Base-by-base conservation (phyloP, 73 alveolate species). In the Symbiodinium natans region DNA sequence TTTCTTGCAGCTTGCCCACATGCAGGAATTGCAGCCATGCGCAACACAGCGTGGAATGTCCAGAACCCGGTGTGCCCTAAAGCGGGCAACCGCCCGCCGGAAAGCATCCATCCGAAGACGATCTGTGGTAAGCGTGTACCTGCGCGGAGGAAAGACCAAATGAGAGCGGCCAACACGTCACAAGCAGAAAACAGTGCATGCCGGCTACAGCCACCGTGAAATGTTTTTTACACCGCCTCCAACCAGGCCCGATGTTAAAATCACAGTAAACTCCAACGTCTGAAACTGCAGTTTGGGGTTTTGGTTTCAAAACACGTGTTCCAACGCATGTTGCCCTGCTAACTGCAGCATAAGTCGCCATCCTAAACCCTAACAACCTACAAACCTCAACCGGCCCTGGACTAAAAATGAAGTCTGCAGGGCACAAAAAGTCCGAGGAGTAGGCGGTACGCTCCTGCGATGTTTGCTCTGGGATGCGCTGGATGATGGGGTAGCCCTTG, bases 41-140 rank as follows among this genome's bases (percentile, higher is more conserved):
- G n/a, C n/a, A n/a, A n/a, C n/a, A n/a, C n/a, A n/a, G n/a, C n/a
- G n/a, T n/a, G n/a, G n/a, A n/a, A n/a, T n/a, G n/a, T 86, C 93
- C 83, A 86, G 48, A 56, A 34, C 83, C n/a, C 68, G 93, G 19
- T 34, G 6, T 19, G 82, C 93, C 41, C n/a, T 13, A 13, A 52
- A 83, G 17, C 33, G 82, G 93, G 93, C 63, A n/a, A 86, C 54
- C 40, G 93, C 93, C 29, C 56, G 82, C 29, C 83, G 83, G 54
- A 86, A 86, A 27, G 83, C 93, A 13, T 46, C 93, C 93, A 86
- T 86, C 21, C 93, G 93, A 46, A 86, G 56, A 41, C 48, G 63
- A 52, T 86, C 93, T 39, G 93, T 86, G 41, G 93, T 86, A n/a
- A 86, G 83, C 17, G 39, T 86, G 56, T 86, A 86, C 93, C 93